Evolutionary conservation across 2,329 filamentous ascomycete genomes (phyloP), one percentile per base, ranked within the genome.

Genomic region (Fusarium robinianum): DNA sequence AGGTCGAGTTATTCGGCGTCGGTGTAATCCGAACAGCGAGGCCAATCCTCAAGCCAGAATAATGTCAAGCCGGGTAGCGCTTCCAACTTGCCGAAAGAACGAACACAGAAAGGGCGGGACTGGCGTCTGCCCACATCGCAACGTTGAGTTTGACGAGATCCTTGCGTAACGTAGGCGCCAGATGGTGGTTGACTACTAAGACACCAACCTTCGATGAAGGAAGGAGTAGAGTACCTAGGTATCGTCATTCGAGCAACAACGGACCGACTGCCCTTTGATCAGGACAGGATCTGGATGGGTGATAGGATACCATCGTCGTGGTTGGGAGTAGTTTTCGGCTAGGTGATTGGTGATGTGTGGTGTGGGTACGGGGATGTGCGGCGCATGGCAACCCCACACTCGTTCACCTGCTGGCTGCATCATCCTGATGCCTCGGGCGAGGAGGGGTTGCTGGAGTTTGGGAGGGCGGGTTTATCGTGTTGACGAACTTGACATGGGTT

Each of bases 261-360:
- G 61, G 61, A 50, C 61, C 61, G 61, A 64, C 55, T 64, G 44
- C 49, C 37, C 25, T 46, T 37, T 44, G 48, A 51, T 45, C 41
- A 27, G 37, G 42, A 51, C 36, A 44, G 49, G 45, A 47, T 36
- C 46, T 34, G 46, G 33, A 51, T 37, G 46, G 50, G 39, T 63
- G 61, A 62, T 63, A 62, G 61, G 60, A 60, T 62, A 62, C 60
- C 57, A 46, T 47, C 47, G 41, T 43, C 42, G 30, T 52, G 60
- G 60, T 62, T 63, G 57, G 46, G 41, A 36, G n/a, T n/a, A n/a
- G 32, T 43, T 45, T 46, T 35, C 34, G 26, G 46, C 35, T 30
- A 26, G 48, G 41, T 60, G 55, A 62, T 63, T 57, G 56, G 55
- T 49, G 47, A 51, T 41, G 49, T 26, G 25, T 26, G 56, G 27